phyloP scores from a whole-genome alignment of 2,329 filamentous ascomycete genomes.

The Scedosporium aurantiacum region DNA sequence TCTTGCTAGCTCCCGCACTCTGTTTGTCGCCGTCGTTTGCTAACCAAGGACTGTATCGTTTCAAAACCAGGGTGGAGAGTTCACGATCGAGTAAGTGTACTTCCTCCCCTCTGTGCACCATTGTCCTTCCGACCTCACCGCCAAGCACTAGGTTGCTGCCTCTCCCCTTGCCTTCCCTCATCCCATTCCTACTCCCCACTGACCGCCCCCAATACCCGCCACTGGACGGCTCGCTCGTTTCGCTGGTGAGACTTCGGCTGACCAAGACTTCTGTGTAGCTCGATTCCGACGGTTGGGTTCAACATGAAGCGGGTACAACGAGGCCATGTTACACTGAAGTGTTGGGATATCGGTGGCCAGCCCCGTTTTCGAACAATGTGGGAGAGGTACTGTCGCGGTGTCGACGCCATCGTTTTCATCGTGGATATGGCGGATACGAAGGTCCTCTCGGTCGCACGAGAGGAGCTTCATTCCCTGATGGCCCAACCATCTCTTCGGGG shows the following conservation, averaged over 20 bases:
- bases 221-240: background rate
- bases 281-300: slow-evolving; percentile 96
- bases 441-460: slow-evolving; percentile 72
- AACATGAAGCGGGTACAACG: slow-evolving; percentile 98
- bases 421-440: slow-evolving; percentile 86
- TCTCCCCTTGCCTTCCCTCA: slow-evolving; percentile 7
- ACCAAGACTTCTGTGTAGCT: slow-evolving; percentile 45
- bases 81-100: slow-evolving; percentile 85
- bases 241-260: background rate
- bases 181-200: slow-evolving; percentile 7
- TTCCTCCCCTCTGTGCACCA: slow-evolving; percentile 2
- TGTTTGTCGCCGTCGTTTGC: background rate
- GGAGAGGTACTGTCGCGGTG: slow-evolving; percentile 95
- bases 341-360: slow-evolving; percentile 97
- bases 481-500: slow-evolving; percentile 73
- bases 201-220: no score
- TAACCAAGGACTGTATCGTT: background rate
- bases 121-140: slow-evolving; percentile 7
- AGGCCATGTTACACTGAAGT: slow-evolving; percentile 96
- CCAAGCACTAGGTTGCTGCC: slow-evolving; percentile 11
- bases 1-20: background rate
- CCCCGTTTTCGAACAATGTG: slow-evolving; percentile 97
- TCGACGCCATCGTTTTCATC: slow-evolving; percentile 97
- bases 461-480: slow-evolving; percentile 85
- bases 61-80: slow-evolving; percentile 72